Conservation (phyloP, 805 yeast species). For the Yamadazyma tumulicola region DNA sequence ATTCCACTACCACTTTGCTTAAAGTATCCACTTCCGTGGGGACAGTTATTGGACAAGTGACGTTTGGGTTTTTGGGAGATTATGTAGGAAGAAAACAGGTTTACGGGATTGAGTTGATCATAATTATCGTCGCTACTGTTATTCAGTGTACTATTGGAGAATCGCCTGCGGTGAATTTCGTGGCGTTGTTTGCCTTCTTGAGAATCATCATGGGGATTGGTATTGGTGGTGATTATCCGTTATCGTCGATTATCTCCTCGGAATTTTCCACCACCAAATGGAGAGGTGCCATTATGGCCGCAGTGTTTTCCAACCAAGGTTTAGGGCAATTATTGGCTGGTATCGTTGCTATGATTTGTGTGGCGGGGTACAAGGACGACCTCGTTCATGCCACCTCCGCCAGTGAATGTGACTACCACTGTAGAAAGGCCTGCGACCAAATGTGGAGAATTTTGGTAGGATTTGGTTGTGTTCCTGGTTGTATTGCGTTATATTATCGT, state of each 20-base stretch:
- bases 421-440: constrained; percentile 80
- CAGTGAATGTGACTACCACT: constrained; percentile 58
- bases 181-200: constrained; percentile 70
- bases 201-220: constrained; percentile 93
- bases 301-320: constrained; percentile 96
- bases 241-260: constrained; percentile 88
- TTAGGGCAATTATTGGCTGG: constrained; percentile 92
- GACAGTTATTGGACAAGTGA: constrained; percentile 86
- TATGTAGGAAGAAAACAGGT: constrained; percentile 79
- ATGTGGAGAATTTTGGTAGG: constrained; percentile 94
- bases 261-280: constrained; percentile 92
- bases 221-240: constrained; percentile 96
- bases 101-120: constrained; percentile 82
- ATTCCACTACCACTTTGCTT: constrained; percentile 69
- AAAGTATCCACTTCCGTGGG: constrained; percentile 92
- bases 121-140: constrained; percentile 77
- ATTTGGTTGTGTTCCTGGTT: constrained; percentile 87
- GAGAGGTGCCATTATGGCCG: constrained; percentile 98
- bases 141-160: constrained; percentile 72
- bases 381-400: constrained; percentile 50
- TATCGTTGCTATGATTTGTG: constrained; percentile 72
- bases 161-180: constrained; percentile 68
- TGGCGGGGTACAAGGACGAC: constrained; percentile 70
- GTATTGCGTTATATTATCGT: constrained; percentile 82
- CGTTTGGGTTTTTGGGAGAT: constrained; percentile 83